These are phyloP conservation scores for Raddia distichophylla DNA, from an alignment of 176 grass and related monocot species.

Conservation along the genomic window DNA sequence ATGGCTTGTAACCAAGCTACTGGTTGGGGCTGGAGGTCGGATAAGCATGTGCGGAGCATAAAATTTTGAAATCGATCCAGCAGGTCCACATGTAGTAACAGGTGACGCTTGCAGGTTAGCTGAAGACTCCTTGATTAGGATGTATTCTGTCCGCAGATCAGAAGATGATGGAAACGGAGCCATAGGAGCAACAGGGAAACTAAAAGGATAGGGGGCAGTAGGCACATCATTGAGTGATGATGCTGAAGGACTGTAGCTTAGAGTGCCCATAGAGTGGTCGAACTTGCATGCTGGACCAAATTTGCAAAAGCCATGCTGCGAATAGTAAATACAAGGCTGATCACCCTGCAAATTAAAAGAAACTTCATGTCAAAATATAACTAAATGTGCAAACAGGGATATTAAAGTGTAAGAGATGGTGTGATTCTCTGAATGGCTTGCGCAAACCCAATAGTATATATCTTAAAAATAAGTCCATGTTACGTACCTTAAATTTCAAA, in stretches of 20 bases:
- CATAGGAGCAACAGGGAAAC: constrained; percentile 53
- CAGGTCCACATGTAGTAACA: constrained; percentile 45
- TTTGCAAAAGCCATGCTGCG: constrained; percentile 72
- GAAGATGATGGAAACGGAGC: constrained; percentile 52
- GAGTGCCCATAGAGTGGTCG: constrained; percentile 69
- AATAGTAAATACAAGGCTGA: constrained; percentile 70
- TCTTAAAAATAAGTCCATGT: too few species aligned
- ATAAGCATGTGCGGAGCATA: constrained; percentile 59
- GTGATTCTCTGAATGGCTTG: constrained; percentile 18
- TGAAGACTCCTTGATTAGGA: constrained; percentile 45
- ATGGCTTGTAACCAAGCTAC: constrained; percentile 29
- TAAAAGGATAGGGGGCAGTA: constrained; percentile 55
- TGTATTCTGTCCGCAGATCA: constrained; percentile 53
- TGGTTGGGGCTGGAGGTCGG: constrained; percentile 46
- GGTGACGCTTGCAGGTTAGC: constrained; percentile 31
- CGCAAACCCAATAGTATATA: not conserved
- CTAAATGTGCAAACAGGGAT: constrained; percentile 16
- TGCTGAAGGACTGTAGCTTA: constrained; percentile 56
- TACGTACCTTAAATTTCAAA: too few species aligned
- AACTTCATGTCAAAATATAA: constrained; percentile 18
- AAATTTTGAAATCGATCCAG: constrained; percentile 49
- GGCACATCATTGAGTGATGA: constrained; percentile 66
- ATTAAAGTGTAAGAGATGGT: not conserved
- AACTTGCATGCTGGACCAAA: constrained; percentile 80
- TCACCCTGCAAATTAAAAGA: constrained; percentile 56